Base-by-base conservation (phyloP, 371 early-diverging fungal genomes). In the Chytridiales sp. region DNA sequence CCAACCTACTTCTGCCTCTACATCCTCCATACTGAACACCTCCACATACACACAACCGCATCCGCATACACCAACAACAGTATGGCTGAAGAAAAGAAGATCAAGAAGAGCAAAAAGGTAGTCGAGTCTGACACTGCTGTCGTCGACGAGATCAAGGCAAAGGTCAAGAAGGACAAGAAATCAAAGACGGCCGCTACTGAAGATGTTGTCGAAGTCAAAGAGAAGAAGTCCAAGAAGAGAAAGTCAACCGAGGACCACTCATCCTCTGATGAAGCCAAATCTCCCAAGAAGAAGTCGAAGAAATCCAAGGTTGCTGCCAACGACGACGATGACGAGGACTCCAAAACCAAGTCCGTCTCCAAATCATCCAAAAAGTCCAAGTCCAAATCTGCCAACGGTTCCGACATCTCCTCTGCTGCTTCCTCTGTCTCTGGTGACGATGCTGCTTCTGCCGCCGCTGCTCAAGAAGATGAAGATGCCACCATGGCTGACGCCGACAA, bases 231-330 rank as follows among this genome's bases (percentile, higher is more conserved):
- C 22, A 54, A 59, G 44, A 47, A 6, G 58, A 30, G 64, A 59
- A 21, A 72, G 60, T 27, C 46, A 64, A 22, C 35, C 31, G 21
- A 11, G 31, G 44, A n/a, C 53, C 47, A 65, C 39, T 6, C 40
- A 9, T 42, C 29, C 24, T 9, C 29, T 31, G 49, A 22, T 4
- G 54, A 41, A 32, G 53, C 34, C 48, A 54, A 68, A 36, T 53
- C 68, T 24, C 51, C 67, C 21, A 64, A 63, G 46, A 55, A 72
- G 52, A 68, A 70, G 61, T 53, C 43, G 27, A 81, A 68, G 27
- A 62, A 64, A 11, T 64, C 69, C 24, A 50, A 62, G 1, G 64
- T 56, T 43, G 56, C 50, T 41, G 64, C 57, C 1, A 52, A 55
- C 4, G 64, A 69, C 44, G 61, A 70, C 29, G 56, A 64, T 13